Base-by-base conservation (phyloP, 768 basidiomycete species). In the Hericium coralloides region DNA sequence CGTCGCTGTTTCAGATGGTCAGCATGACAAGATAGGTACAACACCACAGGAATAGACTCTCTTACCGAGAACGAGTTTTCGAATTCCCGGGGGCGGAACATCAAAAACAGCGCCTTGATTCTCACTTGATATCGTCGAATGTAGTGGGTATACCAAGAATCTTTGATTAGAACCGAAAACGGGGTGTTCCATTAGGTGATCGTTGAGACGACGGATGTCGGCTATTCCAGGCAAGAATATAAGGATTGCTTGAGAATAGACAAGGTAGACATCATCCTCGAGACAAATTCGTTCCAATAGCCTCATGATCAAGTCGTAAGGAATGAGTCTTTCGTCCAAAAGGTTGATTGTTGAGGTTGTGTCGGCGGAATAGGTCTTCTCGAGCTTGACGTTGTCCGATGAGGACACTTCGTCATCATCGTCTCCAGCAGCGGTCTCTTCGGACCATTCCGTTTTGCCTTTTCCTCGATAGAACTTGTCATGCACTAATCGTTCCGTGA, bases 201-300 rank as follows among this genome's bases (percentile, higher is more conserved):
- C 95, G 63, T 84, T 86, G 60, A 99, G 69, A 23, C 88, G 83
- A 38, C 95, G 84, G 56, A 99, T 99, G 72, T 97, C 95, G 36
- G 85, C 91, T 59, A 99, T 74, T 43, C 95, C 95, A 22, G 95
- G 95, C 81, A 98, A 84, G 71, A 99, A 99, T 59, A 99, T 75
- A 39, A 99, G 75, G 48, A 92, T 78, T 2, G 95, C 95, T 2
- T 81, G 72, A 2, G 93, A 95, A 71, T 82, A 93, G 1, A 68
- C 55, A 15, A 60, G 54, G 54, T 84, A 78, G 2, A 68, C 60
- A 2, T 64, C 60, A 59, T 87, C 81, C 49, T 84, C 79, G 62
- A 90, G 87, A 67, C 94, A 97, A 8, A 97, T 76, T 49, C 76
- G 76, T 66, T 98, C 94, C 47, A 99, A 75, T 2, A 98, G 72